phyloP scores from a whole-genome alignment of 495 filamentous ascomycete genomes.

The Melanomma pulvis-pyrius region DNA sequence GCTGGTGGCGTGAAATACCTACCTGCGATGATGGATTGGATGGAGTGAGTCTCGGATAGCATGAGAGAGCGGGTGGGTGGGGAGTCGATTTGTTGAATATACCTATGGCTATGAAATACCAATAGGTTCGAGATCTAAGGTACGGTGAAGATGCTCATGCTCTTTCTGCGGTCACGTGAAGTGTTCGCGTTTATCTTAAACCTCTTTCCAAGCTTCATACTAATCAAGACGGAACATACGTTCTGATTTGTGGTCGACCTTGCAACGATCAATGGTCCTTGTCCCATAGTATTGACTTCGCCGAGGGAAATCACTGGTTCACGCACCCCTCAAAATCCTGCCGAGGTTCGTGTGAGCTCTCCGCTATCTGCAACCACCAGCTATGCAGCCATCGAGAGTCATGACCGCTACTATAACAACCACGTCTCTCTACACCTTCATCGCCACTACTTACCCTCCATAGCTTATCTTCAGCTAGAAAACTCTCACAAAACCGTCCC shows the following conservation, averaged over 20 bases:
- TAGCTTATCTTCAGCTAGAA: slow-evolving; percentile 3
- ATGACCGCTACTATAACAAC: slow-evolving; percentile 3
- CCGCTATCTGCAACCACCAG: background rate
- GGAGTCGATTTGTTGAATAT: slow-evolving; percentile 4
- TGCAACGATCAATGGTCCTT: too few species aligned
- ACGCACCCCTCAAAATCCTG: background rate
- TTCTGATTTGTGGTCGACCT: too few species aligned
- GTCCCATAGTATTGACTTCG: background rate
- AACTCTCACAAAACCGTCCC: background rate
- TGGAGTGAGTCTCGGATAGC: background rate
- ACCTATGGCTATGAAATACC: slow-evolving; percentile 1
- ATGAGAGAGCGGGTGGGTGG: background rate
- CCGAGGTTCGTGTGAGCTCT: slow-evolving; percentile 21
- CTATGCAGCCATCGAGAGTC: slow-evolving; percentile 11
- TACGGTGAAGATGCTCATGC: too few species aligned
- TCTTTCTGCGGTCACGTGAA: too few species aligned
- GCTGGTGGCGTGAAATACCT: background rate
- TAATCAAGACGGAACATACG: too few species aligned
- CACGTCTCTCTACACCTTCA: background rate
- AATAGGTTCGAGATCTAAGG: background rate
- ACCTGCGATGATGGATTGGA: background rate
- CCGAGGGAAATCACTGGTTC: background rate
- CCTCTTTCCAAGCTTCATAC: too few species aligned
- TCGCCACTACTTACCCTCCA: background rate
- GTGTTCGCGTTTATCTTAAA: too few species aligned